Evolutionary conservation across 257 asterid species (phyloP), one percentile per base, ranked within the genome.

Genomic region (Nicotiana undulata): DNA sequence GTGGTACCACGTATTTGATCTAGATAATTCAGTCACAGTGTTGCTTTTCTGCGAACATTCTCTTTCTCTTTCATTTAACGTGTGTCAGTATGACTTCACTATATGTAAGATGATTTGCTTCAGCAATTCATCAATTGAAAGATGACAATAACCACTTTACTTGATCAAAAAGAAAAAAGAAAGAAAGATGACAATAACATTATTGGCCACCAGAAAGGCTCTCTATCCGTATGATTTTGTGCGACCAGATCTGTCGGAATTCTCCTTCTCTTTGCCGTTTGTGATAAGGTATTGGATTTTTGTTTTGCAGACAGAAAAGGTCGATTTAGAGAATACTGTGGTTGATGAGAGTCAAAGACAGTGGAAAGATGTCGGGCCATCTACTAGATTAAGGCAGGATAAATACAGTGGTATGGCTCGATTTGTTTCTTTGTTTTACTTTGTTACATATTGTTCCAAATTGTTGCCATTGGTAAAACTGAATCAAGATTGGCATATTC

Each of bases 291-390:
- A 22, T 58, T 70, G 37, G 37, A 46, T 44, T 18, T 44, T 70
- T 46, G 81, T 65, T 89, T 61, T 91, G 85, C 89, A 96, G 99
- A 91, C 99, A 79, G 99, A 96, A 88, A 96, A 94, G 64, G 99
- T 96, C 40, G 99, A 96, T 84, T 84, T 96, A 88, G 99, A 96
- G 90, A 91, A 96, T 83, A 94, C 99, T 3, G 99, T 96, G 72
- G 97, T 96, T 24, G 98, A 96, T 83, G 98, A 96, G 90, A 96
- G 96, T 91, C 99, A 93, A 89, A 90, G 97, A 76, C 98, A 91
- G 84, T 76, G 79, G 61, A 85, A 90, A 75, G 95, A 90, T 83
- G 88, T 85, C 68, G 97, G 93, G 66, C 85, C 93, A 76, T 87
- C 92, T 81, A 82, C 92, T 81, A 87, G 89, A 84, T 89, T 92